phyloP scores from a whole-genome alignment of 2,329 filamentous ascomycete genomes.

The Geosmithia putterillii region DNA sequence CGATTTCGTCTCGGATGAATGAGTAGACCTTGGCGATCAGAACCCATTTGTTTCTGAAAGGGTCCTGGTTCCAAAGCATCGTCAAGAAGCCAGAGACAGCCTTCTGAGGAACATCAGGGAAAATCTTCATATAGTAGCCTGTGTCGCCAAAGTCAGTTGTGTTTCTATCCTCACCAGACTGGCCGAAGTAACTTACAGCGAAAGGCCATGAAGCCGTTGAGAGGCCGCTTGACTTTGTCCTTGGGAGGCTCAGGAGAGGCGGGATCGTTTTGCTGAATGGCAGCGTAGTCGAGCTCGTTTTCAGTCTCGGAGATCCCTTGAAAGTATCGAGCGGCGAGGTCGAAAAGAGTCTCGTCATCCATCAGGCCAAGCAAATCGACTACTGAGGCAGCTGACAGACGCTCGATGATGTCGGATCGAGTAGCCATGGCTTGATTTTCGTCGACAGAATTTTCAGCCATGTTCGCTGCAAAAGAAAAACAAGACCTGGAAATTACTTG shows the following conservation, averaged over 20 bases:
- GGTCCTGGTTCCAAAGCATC: conserved; percentile 35
- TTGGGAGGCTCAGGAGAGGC: neutral
- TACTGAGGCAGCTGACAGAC: conserved; percentile 1
- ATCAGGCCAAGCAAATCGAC: neutral
- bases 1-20: conserved; percentile 34
- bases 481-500: neutral
- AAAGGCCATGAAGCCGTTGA: conserved; percentile 19
- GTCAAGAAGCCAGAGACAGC: conserved; percentile 35
- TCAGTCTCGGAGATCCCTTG: neutral
- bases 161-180: neutral
- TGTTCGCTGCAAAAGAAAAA: neutral
- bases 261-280: neutral
- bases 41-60: conserved; percentile 36
- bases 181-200: conserved; percentile 10
- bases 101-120: conserved; percentile 36
- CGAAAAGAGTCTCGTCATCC: conserved; percentile 1
- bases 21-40: conserved; percentile 44
- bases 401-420: conserved; percentile 1
- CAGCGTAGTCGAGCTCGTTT: neutral
- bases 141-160: conserved; percentile 2
- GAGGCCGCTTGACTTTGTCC: conserved; percentile 1
- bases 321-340: conserved; percentile 2
- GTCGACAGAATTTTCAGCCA: neutral
- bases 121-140: conserved; percentile 34
- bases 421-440: neutral